A percentile compares a stretch with the other conserved stretches of the same genome.
Conservation (phyloP, 176 grass and related monocot species). For the Raddia distichophylla region DNA sequence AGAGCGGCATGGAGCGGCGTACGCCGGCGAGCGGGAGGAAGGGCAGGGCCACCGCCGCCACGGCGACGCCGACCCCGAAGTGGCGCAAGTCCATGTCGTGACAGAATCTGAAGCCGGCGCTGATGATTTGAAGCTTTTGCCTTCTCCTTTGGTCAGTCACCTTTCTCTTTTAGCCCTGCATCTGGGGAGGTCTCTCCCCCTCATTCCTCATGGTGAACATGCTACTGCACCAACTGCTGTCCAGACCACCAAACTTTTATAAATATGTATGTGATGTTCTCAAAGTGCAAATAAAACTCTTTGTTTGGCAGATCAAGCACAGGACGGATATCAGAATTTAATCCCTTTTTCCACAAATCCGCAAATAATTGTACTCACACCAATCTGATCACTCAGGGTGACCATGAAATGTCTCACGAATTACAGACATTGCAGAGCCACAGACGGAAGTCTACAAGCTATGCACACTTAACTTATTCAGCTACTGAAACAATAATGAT, state of each 20-base stretch:
- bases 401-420: conserved; percentile 37
- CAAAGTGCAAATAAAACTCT: neutral
- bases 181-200: neutral
- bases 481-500: conserved; percentile 32
- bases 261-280: neutral
- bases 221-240: neutral
- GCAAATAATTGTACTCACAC: conserved; percentile 20
- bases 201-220: neutral
- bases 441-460: conserved; percentile 34
- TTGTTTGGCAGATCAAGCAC: neutral
- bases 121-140: neutral
- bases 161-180: neutral
- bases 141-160: conserved; percentile 8
- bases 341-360: conserved; percentile 7
- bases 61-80: conserved; percentile 50
- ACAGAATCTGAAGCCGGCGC: neutral
- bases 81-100: conserved; percentile 79
- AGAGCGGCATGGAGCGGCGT: conserved; percentile 58
- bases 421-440: conserved; percentile 19
- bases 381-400: conserved; percentile 42
- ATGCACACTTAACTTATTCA: conserved; percentile 36
- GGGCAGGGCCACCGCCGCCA: conserved; percentile 31
- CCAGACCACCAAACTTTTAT: neutral
- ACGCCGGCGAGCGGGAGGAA: conserved; percentile 66
- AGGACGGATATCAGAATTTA: neutral